Conservation (phyloP, 345 rosid species). For the Salix dunnii region DNA sequence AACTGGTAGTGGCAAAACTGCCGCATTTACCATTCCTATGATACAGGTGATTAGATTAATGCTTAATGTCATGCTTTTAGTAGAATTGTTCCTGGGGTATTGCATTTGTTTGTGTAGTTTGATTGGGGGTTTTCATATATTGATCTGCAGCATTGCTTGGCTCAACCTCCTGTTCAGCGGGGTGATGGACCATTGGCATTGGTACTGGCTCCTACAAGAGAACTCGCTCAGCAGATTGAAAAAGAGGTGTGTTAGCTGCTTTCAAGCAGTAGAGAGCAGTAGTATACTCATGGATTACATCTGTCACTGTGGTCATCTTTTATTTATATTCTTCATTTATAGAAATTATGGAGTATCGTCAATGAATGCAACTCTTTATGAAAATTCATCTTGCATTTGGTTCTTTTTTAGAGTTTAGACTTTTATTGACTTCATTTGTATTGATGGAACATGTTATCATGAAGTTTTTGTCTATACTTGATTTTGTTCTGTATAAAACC, state of each 20-base stretch:
- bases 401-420: neutral
- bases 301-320: neutral
- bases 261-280: neutral
- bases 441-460: neutral
- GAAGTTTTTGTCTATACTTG: neutral
- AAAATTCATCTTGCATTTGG: neutral
- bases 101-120: neutral
- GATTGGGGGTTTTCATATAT: neutral
- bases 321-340: neutral
- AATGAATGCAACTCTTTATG: neutral
- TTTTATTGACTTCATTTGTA: neutral
- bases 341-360: neutral
- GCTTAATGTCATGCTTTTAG: neutral
- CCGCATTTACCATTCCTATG: conserved; percentile 43
- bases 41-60: conserved; percentile 24
- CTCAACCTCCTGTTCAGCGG: conserved; percentile 28
- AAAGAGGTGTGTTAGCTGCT: conserved; percentile 25
- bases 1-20: conserved; percentile 49
- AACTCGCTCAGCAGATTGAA: conserved; percentile 43
- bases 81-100: too few species aligned
- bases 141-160: conserved; percentile 36
- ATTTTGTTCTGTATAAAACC: neutral
- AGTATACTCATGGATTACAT: neutral
- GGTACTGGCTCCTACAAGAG: conserved; percentile 45
- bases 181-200: conserved; percentile 43